Conservation (phyloP, 495 filamentous ascomycete genomes). For the Acidomyces sp. region DNA sequence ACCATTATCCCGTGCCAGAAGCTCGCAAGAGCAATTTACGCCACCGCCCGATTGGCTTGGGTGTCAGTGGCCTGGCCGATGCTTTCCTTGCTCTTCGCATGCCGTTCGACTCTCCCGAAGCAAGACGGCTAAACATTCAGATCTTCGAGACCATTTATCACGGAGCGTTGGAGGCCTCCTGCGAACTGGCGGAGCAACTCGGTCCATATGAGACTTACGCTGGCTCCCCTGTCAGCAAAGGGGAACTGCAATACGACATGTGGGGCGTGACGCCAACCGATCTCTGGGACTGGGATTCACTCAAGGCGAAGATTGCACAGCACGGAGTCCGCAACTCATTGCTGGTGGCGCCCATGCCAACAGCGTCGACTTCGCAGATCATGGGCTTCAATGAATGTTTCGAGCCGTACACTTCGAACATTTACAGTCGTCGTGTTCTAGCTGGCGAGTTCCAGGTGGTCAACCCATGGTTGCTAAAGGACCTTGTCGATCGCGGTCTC, state of each 20-base stretch:
- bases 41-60: constrained; percentile 85
- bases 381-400: constrained; percentile 98
- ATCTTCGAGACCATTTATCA: constrained; percentile 99
- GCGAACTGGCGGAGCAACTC: constrained; percentile 65
- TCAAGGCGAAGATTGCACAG: constrained; percentile 84
- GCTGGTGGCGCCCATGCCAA: constrained; percentile 94
- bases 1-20: constrained; percentile 91
- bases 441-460: constrained; percentile 99
- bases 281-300: constrained; percentile 87
- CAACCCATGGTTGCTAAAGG: constrained; percentile 97
- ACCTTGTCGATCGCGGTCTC: constrained; percentile 91
- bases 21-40: constrained; percentile 91
- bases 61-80: constrained; percentile 98
- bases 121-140: constrained; percentile 85
- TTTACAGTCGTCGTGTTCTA: constrained; percentile 95
- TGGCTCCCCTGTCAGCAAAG: constrained; percentile 87
- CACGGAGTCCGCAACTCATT: constrained; percentile 89
- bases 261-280: constrained; percentile 86
- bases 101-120: constrained; percentile 92
- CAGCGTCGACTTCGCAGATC: constrained; percentile 90
- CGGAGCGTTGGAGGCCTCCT: constrained; percentile 78
- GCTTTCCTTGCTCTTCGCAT: constrained; percentile 92
- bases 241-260: constrained; percentile 97
- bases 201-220: constrained; percentile 83
- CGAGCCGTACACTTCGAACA: constrained; percentile 98